Conservation (phyloP, 805 yeast genomes). For the Kodamaea kakaduensis region DNA sequence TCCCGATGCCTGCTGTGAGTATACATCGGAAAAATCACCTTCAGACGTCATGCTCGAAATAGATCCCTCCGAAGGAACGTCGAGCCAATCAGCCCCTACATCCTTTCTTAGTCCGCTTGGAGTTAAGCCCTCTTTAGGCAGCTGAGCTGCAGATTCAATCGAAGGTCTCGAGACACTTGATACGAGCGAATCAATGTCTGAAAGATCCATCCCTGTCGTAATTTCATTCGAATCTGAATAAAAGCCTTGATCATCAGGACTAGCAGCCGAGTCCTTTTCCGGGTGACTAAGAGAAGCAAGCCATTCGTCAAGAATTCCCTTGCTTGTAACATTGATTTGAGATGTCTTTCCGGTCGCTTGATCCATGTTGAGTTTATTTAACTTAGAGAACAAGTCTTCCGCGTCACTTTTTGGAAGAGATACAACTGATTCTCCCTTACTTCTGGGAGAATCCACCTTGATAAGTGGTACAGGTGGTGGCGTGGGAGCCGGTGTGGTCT, state of each 20-base stretch:
- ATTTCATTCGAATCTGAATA: conserved; percentile 24
- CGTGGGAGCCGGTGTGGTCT: conserved; percentile 1
- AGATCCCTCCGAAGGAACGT: conserved; percentile 11
- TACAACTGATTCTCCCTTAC: too few relatives aligned
- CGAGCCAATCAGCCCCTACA: neutral
- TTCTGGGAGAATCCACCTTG: conserved; percentile 2
- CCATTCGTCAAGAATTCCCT: conserved; percentile 23
- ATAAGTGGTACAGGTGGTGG: conserved; percentile 1
- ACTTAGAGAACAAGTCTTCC: conserved; percentile 1
- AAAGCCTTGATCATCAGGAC: conserved; percentile 39
- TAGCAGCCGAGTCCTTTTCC: conserved; percentile 14
- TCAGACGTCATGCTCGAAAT: conserved; percentile 18
- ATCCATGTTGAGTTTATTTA: conserved; percentile 1
- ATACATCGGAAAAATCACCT: conserved; percentile 10
- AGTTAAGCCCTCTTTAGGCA: too few relatives aligned
- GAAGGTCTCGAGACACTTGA: conserved; percentile 1
- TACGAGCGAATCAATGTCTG: conserved; percentile 29
- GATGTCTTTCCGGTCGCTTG: conserved; percentile 4
- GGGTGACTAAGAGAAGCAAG: conserved; percentile 24
- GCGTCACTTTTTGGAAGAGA: too few relatives aligned
- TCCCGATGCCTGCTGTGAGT: neutral
- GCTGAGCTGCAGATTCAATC: neutral
- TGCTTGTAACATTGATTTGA: neutral
- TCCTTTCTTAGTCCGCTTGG: neutral
- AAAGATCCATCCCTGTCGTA: conserved; percentile 17